Base-by-base conservation (phyloP, 2,329 filamentous ascomycete genomes). In the Phialophora expanda region DNA sequence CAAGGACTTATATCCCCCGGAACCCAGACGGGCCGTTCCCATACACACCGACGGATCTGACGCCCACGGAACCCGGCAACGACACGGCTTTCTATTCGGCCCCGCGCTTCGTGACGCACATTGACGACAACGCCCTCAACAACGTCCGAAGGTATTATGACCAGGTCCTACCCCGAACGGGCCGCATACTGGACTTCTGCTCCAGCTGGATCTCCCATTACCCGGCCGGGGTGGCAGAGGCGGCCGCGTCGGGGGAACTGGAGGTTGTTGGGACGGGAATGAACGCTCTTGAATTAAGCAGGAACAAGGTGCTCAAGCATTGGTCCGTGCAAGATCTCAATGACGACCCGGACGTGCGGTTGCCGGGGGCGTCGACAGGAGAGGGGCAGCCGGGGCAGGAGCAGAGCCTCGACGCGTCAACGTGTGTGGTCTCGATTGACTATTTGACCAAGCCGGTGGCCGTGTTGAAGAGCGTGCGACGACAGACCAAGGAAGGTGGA, bases 31-130 rank as follows among this genome's bases (percentile, higher is more conserved):
- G 64, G 7, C 60, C 71, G 20, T 75, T 71, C 55, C 73, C 74
- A 11, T 73, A 74, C 63, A 67, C 63, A 2, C n/a, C 60, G 14
- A 30, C 60, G 28, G 72, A 73, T 57, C 69, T 75, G 38, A 70
- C 64, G 7, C 73, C 73, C 51, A 66, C 61, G 62, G 74, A 75
- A 38, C 28, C 67, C 3, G 70, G 71, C 50, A 24, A 68, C 12
- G 74, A 75, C 58, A 44, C 67, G 1, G 34, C 34, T 3, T 75
- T 75, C 69, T 75, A 75, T 65, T 44, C 62, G 41, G 32, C 64
- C 7, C 80, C 83, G 1, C 78, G 83, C 17, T 82, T 84, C 67
- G 83, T 85, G 0, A 83, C 83, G 11, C 84, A 85, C 65, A 85
- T 85, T 69, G 83, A 85, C 69, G 81, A 83, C 50, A 75, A 78